These are phyloP conservation scores for Kalaharituber pfeilii DNA, from an alignment of 2,329 filamentous ascomycete genomes.

Conservation along the genomic window DNA sequence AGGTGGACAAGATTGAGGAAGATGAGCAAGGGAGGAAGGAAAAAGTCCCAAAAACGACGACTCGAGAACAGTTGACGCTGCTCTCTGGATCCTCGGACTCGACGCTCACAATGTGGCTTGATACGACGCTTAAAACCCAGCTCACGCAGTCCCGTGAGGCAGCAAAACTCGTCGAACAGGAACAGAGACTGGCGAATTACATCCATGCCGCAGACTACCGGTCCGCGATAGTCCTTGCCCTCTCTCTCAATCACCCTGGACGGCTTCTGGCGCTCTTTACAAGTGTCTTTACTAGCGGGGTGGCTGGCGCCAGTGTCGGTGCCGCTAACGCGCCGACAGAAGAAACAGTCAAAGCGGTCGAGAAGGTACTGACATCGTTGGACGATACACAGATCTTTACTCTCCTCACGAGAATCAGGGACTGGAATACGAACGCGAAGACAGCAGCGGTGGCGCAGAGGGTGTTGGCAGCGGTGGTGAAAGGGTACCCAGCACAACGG, in stretches of 20 bases:
- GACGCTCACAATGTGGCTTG: conserved; percentile 86
- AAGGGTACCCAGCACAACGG: conserved; percentile 60
- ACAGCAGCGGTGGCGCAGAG: conserved; percentile 73
- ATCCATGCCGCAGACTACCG: conserved; percentile 76
- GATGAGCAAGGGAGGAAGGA: not conserved
- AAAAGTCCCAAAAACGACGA: not conserved
- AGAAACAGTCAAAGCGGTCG: conserved; percentile 41
- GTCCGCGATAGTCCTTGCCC: conserved; percentile 76
- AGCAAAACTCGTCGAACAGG: conserved; percentile 72
- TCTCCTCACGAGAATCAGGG: conserved; percentile 63
- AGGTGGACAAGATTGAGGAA: conserved; percentile 25
- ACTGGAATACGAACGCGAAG: conserved; percentile 94
- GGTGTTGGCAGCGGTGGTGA: conserved; percentile 62
- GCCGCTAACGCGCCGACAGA: conserved; percentile 18
- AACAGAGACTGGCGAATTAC: conserved; percentile 85
- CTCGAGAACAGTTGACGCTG: conserved; percentile 40
- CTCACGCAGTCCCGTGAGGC: conserved; percentile 45
- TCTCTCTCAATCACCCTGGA: conserved; percentile 87
- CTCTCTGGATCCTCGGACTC: conserved; percentile 87
- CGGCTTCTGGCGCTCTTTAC: conserved; percentile 72
- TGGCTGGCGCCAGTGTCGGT: not conserved
- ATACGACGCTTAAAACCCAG: conserved; percentile 69
- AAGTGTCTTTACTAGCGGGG: conserved; percentile 49
- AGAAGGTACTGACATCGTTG: conserved; percentile 62
- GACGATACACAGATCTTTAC: conserved; percentile 73